phyloP scores from a whole-genome alignment of 2,329 filamentous ascomycete species.

The Elsinoe arachidis region DNA sequence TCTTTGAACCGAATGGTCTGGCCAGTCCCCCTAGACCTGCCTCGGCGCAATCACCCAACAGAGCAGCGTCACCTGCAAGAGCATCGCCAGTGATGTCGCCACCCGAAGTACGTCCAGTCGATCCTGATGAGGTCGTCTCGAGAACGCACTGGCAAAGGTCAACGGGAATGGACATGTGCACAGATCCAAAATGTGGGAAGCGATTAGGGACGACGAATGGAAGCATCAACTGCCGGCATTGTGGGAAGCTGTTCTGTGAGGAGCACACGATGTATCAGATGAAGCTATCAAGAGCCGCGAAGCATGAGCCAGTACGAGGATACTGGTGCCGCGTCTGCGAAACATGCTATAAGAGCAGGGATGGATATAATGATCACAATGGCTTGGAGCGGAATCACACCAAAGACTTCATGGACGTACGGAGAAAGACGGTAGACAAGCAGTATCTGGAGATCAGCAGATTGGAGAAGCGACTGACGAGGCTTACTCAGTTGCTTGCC shows the following conservation, averaged over 20 bases:
- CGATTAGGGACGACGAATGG: constrained; percentile 70
- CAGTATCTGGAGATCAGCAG: constrained; percentile 80
- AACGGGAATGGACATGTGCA: constrained; percentile 67
- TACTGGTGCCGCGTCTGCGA: constrained; percentile 95
- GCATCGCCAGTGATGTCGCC: constrained; percentile 28
- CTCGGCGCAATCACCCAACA: constrained; percentile 21
- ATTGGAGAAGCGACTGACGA: constrained; percentile 84
- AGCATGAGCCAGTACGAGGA: constrained; percentile 81
- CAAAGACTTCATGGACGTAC: constrained; percentile 57
- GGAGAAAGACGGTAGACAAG: constrained; percentile 72
- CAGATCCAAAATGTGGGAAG: constrained; percentile 78
- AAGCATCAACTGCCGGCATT: constrained; percentile 86
- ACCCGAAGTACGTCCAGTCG: constrained; percentile 35
- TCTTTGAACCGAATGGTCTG: constrained; percentile 85
- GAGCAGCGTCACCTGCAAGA: constrained; percentile 27
- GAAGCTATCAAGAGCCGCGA: constrained; percentile 83
- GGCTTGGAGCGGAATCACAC: constrained; percentile 64
- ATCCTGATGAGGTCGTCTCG: constrained; percentile 86
- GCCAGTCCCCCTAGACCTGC: constrained; percentile 33
- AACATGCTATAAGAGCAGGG: constrained; percentile 96
- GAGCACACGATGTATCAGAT: constrained; percentile 99
- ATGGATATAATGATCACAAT: constrained; percentile 74
- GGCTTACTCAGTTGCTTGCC: constrained; percentile 74
- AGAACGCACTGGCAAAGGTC: constrained; percentile 80
- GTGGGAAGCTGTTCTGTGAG: constrained; percentile 88